Evolutionary conservation across 208 protist genomes (phyloP), one percentile per base, ranked within the genome.

Genomic region (Tetramitus jugosus): DNA sequence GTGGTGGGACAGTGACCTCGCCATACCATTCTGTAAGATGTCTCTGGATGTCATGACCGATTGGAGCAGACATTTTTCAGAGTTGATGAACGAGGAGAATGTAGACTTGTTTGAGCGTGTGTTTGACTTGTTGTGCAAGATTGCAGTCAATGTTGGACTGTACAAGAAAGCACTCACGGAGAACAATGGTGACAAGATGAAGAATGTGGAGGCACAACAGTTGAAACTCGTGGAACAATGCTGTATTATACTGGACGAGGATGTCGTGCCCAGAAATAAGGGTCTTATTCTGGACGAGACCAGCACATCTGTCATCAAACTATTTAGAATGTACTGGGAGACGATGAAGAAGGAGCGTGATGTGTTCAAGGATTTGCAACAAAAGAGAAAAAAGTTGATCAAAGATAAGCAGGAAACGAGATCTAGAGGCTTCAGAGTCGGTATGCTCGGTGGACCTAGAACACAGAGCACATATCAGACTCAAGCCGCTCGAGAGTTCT

Each of bases 151-250:
- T 2, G n/a, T 31, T 8, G 35, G 35, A 31, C n/a, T 29, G n/a
- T 20, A 62, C n/a, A 31, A 20, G 6, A 62, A 62, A 62, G n/a
- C 35, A 35, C 56, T 35, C 26, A 62, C n/a, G 10, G 7, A 37
- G n/a, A 20, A 62, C n/a, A 62, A 62, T 29, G 35, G 35, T 62
- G 3, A 33, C 13, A 62, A n/a, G n/a, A n/a, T n/a, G n/a, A n/a
- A n/a, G n/a, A n/a, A n/a, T n/a, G n/a, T n/a, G 49, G 14, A 56
- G 49, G 10, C 49, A 56, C 10, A 26, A 56, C 49, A 26, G 14
- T 10, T 43, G 7, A 69, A 69, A 40, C 62, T 69, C 26, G 39
- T 69, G 14, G 62, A 69, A 69, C 35, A 69, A n/a, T 29, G 62
- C 43, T 69, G 62, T 69, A 69, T 29, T 43, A 29, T 40, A 20